A percentile compares a stretch with the other conserved stretches of the same genome.
These are phyloP conservation scores for Citrullus amarus DNA, from an alignment of 306 rosid genomes.

Conservation along the genomic window DNA sequence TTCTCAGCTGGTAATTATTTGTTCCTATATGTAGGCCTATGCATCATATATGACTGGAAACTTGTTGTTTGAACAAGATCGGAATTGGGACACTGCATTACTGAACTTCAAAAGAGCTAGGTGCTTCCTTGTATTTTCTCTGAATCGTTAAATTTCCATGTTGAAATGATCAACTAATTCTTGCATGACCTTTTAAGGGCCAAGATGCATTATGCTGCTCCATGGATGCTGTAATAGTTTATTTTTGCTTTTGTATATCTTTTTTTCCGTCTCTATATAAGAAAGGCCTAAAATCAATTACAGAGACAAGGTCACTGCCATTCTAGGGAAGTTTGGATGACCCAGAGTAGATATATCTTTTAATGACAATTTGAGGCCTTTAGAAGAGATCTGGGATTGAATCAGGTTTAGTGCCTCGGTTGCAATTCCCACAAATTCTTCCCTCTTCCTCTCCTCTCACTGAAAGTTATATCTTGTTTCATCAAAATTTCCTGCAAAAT, in stretches of 20 bases:
- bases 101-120: slow-evolving; percentile 93
- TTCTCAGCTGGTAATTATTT: slow-evolving; percentile 1
- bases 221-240: neutral
- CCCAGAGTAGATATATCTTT: neutral
- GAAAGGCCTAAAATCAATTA: neutral
- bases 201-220: neutral
- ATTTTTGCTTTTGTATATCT: neutral
- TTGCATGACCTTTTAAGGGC: neutral
- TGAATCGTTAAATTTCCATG: neutral
- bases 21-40: slow-evolving; percentile 51
- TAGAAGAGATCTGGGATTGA: neutral
- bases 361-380: neutral
- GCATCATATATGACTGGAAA: slow-evolving; percentile 93
- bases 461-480: neutral
- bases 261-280: neutral
- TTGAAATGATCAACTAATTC: neutral
- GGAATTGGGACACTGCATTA: slow-evolving; percentile 83
- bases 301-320: neutral
- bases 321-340: neutral
- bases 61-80: slow-evolving; percentile 93
- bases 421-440: neutral
- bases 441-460: neutral
- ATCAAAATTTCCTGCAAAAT: neutral
- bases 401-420: neutral
- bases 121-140: slow-evolving; percentile 25